These are phyloP conservation scores for Brettanomyces naardenensis DNA, from an alignment of 805 yeast species.

Conservation along the genomic window DNA sequence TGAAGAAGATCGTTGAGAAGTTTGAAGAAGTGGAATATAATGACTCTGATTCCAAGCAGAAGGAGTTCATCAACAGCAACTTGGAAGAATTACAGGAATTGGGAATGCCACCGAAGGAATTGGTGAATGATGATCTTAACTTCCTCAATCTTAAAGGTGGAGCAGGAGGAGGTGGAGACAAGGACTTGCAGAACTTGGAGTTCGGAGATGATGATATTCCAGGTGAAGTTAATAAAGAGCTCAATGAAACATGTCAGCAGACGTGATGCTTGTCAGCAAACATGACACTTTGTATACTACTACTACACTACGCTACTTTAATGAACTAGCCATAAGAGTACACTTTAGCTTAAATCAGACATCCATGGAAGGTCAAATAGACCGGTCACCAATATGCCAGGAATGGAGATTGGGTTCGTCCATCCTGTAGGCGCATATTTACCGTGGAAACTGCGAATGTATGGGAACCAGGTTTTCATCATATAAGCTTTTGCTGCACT, in stretches of 20 bases:
- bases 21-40: slow-evolving; percentile 61
- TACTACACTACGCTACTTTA: neutral
- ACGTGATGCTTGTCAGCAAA: slow-evolving; percentile 1
- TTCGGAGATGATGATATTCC: slow-evolving; percentile 45
- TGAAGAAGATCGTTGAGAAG: slow-evolving; percentile 50
- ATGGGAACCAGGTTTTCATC: slow-evolving; percentile 69
- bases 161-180: slow-evolving; percentile 21
- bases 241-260: slow-evolving; percentile 54
- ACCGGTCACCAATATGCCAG: slow-evolving; percentile 77
- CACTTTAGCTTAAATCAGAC: slow-evolving; percentile 66
- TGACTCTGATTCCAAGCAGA: slow-evolving; percentile 37
- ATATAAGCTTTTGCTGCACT: neutral
- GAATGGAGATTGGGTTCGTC: slow-evolving; percentile 56
- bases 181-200: slow-evolving; percentile 28
- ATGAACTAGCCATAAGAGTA: no score
- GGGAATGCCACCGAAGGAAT: slow-evolving; percentile 76
- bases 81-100: slow-evolving; percentile 65
- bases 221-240: slow-evolving; percentile 39
- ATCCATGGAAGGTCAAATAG: slow-evolving; percentile 83
- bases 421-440: slow-evolving; percentile 52
- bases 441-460: slow-evolving; percentile 98
- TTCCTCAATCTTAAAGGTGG: slow-evolving; percentile 26
- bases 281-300: neutral
- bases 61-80: slow-evolving; percentile 45
- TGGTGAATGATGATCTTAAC: slow-evolving; percentile 38